These are phyloP conservation scores for Malassezia sp. DNA, from an alignment of 1,284 basidiomycete species.

Conservation along the genomic window DNA sequence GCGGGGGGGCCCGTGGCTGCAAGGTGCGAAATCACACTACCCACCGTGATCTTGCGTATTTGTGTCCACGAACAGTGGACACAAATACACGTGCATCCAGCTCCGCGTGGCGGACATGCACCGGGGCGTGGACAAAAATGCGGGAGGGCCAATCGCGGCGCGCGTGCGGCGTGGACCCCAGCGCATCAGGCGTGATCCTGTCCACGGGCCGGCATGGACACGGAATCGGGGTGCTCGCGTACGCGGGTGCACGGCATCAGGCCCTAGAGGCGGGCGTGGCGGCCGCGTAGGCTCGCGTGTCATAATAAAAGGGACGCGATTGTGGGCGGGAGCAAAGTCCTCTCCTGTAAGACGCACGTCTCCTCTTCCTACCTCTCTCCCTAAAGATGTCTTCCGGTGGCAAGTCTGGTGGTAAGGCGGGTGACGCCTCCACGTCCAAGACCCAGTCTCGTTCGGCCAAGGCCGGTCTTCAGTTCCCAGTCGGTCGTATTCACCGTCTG, in stretches of 20 bases:
- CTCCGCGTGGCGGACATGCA: no score
- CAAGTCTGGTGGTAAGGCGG: constrained; percentile 49
- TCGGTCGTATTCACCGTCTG: constrained; percentile 76
- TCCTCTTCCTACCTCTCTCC: constrained; percentile 10
- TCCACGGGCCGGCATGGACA: not conserved
- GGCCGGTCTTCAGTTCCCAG: constrained; percentile 60
- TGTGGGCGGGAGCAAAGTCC: not conserved
- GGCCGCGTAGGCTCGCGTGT: not conserved
- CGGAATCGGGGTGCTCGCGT: not conserved
- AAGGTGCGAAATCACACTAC: no score
- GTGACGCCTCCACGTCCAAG: constrained; percentile 48
- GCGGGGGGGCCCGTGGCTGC: no score
- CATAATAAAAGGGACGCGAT: constrained; percentile 15
- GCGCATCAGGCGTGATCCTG: constrained; percentile 2
- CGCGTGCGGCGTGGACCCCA: no score
- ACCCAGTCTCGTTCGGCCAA: constrained; percentile 65
- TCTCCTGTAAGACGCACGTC: constrained; percentile 12
- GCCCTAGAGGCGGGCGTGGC: not conserved
- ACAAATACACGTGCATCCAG: not conserved
- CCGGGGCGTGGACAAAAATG: not conserved
- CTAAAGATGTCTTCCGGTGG: constrained; percentile 46
- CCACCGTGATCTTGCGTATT: no score
- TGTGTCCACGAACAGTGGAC: constrained; percentile 2
- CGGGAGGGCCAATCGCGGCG: no score
- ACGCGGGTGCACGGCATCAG: not conserved